Conservation (phyloP, 805 yeast genomes). For the Isabelozyma gotoi region DNA sequence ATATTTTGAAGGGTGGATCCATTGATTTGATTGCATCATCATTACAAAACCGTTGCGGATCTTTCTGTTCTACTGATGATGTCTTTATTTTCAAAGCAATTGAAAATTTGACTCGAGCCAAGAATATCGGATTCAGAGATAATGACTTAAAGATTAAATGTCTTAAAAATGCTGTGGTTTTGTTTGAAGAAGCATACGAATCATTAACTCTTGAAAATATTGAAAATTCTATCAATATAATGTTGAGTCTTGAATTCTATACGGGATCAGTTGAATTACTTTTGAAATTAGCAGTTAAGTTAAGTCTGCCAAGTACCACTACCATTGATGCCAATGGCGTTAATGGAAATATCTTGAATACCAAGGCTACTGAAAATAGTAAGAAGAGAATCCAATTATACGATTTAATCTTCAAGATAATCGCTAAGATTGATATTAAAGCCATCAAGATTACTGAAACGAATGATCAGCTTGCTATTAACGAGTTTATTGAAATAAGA, state of each 20-base stretch:
- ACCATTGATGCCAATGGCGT: neutral
- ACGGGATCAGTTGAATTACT: conserved; percentile 86
- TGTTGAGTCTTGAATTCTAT: conserved; percentile 73
- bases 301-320: conserved; percentile 31
- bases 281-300: conserved; percentile 68
- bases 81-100: conserved; percentile 91
- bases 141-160: conserved; percentile 65
- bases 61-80: conserved; percentile 92
- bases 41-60: conserved; percentile 88
- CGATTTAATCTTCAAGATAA: conserved; percentile 69
- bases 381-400: conserved; percentile 50
- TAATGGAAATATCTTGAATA: conserved; percentile 2
- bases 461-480: conserved; percentile 38
- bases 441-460: conserved; percentile 47
- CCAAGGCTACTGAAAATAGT: conserved; percentile 11
- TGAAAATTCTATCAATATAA: conserved; percentile 75
- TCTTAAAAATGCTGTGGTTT: conserved; percentile 68
- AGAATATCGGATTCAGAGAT: conserved; percentile 69
- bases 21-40: conserved; percentile 87
- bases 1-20: conserved; percentile 87
- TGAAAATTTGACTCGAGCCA: conserved; percentile 86
- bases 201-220: conserved; percentile 76
- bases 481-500: conserved; percentile 58
- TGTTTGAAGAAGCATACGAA: conserved; percentile 79
- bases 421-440: conserved; percentile 67